A percentile compares a stretch with the other conserved stretches of the same genome.
These are phyloP conservation scores for Fusarium secorum DNA, from an alignment of 2,329 filamentous ascomycete species.

Conservation along the genomic window DNA sequence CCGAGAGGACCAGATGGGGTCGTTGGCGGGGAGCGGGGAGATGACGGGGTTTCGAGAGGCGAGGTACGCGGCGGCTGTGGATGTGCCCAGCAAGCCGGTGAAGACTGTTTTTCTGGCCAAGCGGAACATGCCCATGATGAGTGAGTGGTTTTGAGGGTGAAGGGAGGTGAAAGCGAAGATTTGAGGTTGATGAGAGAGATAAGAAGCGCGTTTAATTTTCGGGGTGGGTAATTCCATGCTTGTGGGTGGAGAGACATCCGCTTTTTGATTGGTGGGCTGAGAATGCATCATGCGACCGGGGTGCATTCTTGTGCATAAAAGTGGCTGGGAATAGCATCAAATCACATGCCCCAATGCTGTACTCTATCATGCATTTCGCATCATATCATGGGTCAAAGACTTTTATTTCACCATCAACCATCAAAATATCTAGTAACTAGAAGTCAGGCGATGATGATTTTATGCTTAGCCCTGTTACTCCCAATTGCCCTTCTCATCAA, in stretches of 20 bases:
- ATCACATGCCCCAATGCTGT: neutral
- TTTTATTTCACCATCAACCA: fast-evolving
- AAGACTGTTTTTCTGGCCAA: conserved; percentile 57
- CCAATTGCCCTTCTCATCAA: conserved; percentile 52
- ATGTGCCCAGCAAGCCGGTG: conserved; percentile 57
- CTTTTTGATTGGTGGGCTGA: neutral
- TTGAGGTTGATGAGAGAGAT: conserved; percentile 18
- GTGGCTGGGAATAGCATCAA: neutral
- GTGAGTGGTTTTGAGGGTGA: neutral
- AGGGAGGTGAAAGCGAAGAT: neutral
- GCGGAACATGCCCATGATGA: conserved; percentile 62
- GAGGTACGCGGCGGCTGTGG: conserved; percentile 57
- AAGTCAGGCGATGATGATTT: neutral
- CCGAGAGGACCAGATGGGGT: conserved; percentile 67
- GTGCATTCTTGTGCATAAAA: neutral
- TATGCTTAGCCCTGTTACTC: too few relatives aligned
- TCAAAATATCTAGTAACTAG: fast-evolving
- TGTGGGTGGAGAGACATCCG: conserved; percentile 12
- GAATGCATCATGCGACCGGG: neutral
- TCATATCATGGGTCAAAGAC: neutral
- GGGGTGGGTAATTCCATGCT: neutral
- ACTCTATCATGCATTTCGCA: neutral
- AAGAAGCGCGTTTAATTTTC: conserved; percentile 23
- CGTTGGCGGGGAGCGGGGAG: conserved; percentile 64
- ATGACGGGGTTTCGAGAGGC: conserved; percentile 63